Evolutionary conservation across 192 early-diverging fungal genomes (phyloP), one percentile per base, ranked within the genome.

Genomic region (Coemansia biformis): DNA sequence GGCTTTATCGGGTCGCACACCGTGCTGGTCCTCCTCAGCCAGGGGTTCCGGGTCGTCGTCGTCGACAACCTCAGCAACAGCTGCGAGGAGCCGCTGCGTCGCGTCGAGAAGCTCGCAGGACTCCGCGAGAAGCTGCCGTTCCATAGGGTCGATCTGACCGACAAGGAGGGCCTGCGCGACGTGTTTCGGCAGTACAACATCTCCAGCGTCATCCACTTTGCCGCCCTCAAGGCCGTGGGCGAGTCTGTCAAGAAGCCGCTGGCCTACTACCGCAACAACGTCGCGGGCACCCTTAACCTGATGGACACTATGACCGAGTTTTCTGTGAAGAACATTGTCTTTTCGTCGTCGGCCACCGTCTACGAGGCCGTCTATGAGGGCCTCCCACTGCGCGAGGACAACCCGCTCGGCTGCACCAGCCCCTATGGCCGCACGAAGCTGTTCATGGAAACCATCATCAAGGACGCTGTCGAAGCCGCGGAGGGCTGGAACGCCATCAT

Each of bases 381-480:
- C 54, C 24, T 31, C 18, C 38, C 70, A n/a, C 51, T 74, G 42
- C 49, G 63, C 38, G 81, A 82, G 12, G 84, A 84, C 40, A 59
- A 59, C 17, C 78, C 81, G 17, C 65, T 78, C 8, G 89, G 92
- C 4, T 84, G 91, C 23, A 83, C 77, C 52, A 95, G 92, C 67
- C 89, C 92, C 15, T 98, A 98, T 53, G 95, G 95, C 23, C 82
- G 90, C 42, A 94, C 95, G n/a, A 98, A 98, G 50, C 75, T 94
- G n/a, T 90, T 82, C 61, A 84, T 88, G 44, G 94, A 98, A 60
- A 80, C 79, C 61, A 82, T 91, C 23, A 76, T 97, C 48, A 69
- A 72, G 28, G 91, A 93, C 45, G 79, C 87, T 54, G 85, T 75
- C 57, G 52, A 48, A 2, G 79, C 84, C 4, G 63, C 82, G 39